Conservation (phyloP, 2,329 filamentous ascomycete genomes). For the Tolypocladium nubicola region DNA sequence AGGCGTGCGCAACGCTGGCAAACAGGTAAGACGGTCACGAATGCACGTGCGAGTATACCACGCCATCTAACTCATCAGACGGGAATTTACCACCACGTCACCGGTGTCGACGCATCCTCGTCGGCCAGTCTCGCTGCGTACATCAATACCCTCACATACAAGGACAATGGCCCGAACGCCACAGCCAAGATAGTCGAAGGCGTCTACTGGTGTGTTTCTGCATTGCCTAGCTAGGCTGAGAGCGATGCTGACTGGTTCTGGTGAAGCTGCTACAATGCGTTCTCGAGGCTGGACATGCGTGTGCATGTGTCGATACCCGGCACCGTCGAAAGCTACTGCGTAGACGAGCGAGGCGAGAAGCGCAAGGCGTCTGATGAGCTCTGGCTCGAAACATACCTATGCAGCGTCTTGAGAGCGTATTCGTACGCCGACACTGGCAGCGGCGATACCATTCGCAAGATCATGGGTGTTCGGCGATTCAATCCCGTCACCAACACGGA, state of each 20-base stretch:
- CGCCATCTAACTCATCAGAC: conserved; percentile 39
- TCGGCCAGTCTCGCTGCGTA: conserved; percentile 95
- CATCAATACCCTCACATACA: conserved; percentile 94
- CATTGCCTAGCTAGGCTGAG: background rate
- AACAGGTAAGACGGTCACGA: conserved; percentile 32
- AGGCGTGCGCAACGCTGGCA: conserved; percentile 43
- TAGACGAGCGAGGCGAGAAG: conserved; percentile 94
- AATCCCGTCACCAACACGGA: conserved; percentile 98
- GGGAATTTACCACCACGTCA: conserved; percentile 96
- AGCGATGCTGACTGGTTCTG: conserved; percentile 7
- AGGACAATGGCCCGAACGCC: conserved; percentile 62
- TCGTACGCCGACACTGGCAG: conserved; percentile 94
- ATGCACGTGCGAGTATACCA: background rate
- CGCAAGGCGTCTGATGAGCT: conserved; percentile 85
- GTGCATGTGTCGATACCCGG: conserved; percentile 96
- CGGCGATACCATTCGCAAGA: conserved; percentile 89
- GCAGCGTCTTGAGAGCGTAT: conserved; percentile 87
- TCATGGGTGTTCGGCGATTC: conserved; percentile 92
- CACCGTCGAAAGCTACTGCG: conserved; percentile 92
- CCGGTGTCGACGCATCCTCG: conserved; percentile 91
- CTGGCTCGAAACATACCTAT: conserved; percentile 96
- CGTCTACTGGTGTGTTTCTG: conserved; percentile 68
- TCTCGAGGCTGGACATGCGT: conserved; percentile 95
- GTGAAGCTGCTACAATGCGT: conserved; percentile 87
- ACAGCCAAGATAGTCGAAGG: conserved; percentile 83